phyloP scores from a whole-genome alignment of 352 stramenopile species.

The Peronospora tabacina region DNA sequence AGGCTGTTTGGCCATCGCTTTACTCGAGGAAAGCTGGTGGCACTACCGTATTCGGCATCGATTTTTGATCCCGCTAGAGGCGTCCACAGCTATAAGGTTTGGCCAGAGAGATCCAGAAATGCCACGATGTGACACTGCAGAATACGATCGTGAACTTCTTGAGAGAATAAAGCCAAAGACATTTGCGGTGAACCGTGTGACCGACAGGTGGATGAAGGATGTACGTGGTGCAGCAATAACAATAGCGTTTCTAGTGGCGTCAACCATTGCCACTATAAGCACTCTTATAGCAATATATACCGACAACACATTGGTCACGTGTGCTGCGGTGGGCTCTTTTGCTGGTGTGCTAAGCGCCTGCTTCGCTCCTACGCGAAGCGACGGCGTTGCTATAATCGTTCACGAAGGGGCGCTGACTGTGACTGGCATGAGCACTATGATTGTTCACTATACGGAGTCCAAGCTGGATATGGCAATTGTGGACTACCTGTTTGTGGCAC shows the following conservation, averaged over 20 bases:
- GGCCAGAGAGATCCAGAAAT: slow-evolving; percentile 13
- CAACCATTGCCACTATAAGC: slow-evolving; percentile 8
- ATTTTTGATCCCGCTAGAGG: slow-evolving; percentile 33
- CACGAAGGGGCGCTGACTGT: slow-evolving; percentile 47
- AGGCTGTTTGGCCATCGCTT: slow-evolving; percentile 33
- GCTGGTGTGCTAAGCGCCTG: slow-evolving; percentile 32
- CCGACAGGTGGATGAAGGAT: slow-evolving; percentile 19
- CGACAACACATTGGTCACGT: slow-evolving; percentile 27
- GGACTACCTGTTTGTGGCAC: slow-evolving; percentile 52
- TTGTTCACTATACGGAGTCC: slow-evolving; percentile 37
- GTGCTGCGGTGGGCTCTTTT: slow-evolving; percentile 22
- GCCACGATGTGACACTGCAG: slow-evolving; percentile 1
- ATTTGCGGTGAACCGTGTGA: slow-evolving; percentile 26
- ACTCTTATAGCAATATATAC: slow-evolving; percentile 18
- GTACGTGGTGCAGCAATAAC: slow-evolving; percentile 7
- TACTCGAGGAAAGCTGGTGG: slow-evolving; percentile 54
- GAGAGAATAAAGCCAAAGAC: slow-evolving; percentile 27
- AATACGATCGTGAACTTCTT: slow-evolving; percentile 20
- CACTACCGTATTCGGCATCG: slow-evolving; percentile 54
- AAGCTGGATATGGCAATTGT: slow-evolving; percentile 38
- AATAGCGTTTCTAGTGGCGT: slow-evolving; percentile 12
- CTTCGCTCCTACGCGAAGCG: slow-evolving; percentile 31
- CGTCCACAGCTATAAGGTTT: slow-evolving; percentile 12
- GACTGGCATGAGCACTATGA: slow-evolving; percentile 53
- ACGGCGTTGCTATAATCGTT: slow-evolving; percentile 39